A percentile compares a stretch with the other conserved stretches of the same genome.
These are phyloP conservation scores for Pythium grandisporangium DNA, from an alignment of 352 stramenopile genomes.

Conservation along the genomic window DNA sequence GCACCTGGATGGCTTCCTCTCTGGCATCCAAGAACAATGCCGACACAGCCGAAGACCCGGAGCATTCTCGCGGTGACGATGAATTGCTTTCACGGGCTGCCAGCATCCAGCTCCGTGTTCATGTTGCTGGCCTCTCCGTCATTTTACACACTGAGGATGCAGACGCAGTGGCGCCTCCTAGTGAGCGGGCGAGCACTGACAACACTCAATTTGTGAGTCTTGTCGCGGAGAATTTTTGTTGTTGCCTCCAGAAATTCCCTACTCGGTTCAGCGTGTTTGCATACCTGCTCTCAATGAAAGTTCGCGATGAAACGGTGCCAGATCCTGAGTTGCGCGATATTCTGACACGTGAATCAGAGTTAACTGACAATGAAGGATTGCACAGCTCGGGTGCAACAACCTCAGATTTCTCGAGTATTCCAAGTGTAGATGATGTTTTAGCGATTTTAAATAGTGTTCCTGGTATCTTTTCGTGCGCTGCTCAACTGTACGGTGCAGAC, in stretches of 20 bases:
- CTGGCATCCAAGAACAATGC: no score
- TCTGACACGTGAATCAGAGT: constrained; percentile 25
- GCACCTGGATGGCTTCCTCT: constrained; percentile 15
- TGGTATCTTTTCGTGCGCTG: constrained; percentile 70
- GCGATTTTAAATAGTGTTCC: constrained; percentile 36
- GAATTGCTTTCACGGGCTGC: constrained; percentile 14
- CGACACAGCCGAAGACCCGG: no score
- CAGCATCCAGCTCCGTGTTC: constrained; percentile 63
- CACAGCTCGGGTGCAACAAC: no score
- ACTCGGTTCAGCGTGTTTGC: constrained; percentile 61
- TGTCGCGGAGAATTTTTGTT: constrained; percentile 60
- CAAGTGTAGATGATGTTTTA: constrained; percentile 49
- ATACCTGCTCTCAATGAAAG: constrained; percentile 65
- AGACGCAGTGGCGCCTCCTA: constrained; percentile 23
- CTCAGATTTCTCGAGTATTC: no score
- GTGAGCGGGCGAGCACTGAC: not conserved
- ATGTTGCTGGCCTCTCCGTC: constrained; percentile 56
- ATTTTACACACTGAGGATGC: constrained; percentile 64
- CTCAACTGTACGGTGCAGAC: constrained; percentile 66
- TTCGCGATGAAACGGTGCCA: constrained; percentile 48
- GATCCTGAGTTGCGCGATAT: constrained; percentile 63
- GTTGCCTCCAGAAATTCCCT: constrained; percentile 58
- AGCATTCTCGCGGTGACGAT: no score
- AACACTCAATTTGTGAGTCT: constrained; percentile 47
- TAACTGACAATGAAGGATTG: no score